A percentile compares a stretch with the other conserved stretches of the same genome.
These are phyloP conservation scores for Lenzites betulinus DNA, from an alignment of 768 basidiomycete genomes.

Conservation along the genomic window DNA sequence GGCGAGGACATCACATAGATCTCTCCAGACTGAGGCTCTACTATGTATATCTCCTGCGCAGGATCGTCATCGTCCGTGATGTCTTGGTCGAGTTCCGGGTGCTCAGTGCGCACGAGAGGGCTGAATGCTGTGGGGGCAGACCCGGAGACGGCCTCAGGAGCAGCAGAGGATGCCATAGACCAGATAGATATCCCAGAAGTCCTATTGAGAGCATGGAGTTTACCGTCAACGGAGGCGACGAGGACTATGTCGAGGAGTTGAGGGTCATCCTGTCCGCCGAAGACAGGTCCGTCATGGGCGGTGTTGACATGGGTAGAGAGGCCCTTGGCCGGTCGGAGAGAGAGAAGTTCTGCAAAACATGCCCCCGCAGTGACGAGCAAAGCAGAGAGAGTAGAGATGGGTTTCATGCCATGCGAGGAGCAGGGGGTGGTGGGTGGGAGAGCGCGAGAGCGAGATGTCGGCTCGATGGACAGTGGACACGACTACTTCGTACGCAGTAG, in stretches of 20 bases:
- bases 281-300: constrained; percentile 12
- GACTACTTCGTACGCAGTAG: neutral
- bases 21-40: constrained; percentile 93
- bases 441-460: neutral
- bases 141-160: neutral
- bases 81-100: constrained; percentile 59
- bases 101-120: constrained; percentile 74
- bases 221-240: constrained; percentile 92
- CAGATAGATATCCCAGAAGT: constrained; percentile 81
- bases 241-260: constrained; percentile 83
- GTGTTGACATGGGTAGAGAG: constrained; percentile 25
- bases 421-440: too few species aligned
- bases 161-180: constrained; percentile 64
- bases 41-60: constrained; percentile 80
- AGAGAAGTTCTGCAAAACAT: constrained; percentile 30
- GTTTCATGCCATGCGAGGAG: constrained; percentile 21
- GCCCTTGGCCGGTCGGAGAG: constrained; percentile 25
- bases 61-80: constrained; percentile 50
- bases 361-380: constrained; percentile 24
- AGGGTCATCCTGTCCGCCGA: constrained; percentile 40
- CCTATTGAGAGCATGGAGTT: constrained; percentile 90
- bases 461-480: too few species aligned
- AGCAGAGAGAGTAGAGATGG: constrained; percentile 15
- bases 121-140: constrained; percentile 53
- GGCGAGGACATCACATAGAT: constrained; percentile 84